These are phyloP conservation scores for Rhynchospora breviuscula DNA, from an alignment of 176 grass and related monocot species.

Conservation along the genomic window DNA sequence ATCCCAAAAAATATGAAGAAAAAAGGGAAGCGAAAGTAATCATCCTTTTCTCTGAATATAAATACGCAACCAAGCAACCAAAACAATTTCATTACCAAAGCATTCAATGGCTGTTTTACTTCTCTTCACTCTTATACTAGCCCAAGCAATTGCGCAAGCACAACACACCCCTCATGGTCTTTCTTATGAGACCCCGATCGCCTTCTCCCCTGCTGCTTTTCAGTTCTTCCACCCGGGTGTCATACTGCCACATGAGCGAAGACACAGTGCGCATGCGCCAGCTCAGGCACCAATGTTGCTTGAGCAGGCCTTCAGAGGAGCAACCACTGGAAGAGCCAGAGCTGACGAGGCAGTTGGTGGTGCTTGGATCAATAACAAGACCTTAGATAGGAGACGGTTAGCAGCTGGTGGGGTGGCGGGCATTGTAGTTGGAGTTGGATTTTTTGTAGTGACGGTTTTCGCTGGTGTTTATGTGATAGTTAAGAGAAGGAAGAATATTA, in stretches of 20 bases:
- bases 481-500: conserved; percentile 38
- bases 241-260: background rate
- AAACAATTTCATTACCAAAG: background rate
- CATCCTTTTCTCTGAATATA: conserved; percentile 24
- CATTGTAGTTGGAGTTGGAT: conserved; percentile 28
- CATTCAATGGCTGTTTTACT: conserved; percentile 18
- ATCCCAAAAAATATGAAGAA: background rate
- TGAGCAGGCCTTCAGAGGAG: conserved; percentile 31
- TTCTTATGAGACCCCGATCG: conserved; percentile 73
- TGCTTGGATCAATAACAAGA: conserved; percentile 16
- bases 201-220: conserved; percentile 53
- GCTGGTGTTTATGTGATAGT: conserved; percentile 43
- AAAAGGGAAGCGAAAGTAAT: background rate
- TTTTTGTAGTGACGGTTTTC: conserved; percentile 27
- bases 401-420: background rate
- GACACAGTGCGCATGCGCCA: background rate
- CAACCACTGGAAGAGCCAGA: conserved; percentile 40
- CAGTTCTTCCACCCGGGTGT: conserved; percentile 76
- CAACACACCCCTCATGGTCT: conserved; percentile 53
- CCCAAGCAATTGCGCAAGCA: conserved; percentile 33
- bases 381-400: background rate
- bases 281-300: conserved; percentile 33
- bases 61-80: conserved; percentile 9
- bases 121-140: conserved; percentile 36
- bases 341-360: conserved; percentile 52